Evolutionary conservation across 2,329 filamentous ascomycete genomes (phyloP).

Genomic region (Chrysoporthe austroafricana): DNA sequence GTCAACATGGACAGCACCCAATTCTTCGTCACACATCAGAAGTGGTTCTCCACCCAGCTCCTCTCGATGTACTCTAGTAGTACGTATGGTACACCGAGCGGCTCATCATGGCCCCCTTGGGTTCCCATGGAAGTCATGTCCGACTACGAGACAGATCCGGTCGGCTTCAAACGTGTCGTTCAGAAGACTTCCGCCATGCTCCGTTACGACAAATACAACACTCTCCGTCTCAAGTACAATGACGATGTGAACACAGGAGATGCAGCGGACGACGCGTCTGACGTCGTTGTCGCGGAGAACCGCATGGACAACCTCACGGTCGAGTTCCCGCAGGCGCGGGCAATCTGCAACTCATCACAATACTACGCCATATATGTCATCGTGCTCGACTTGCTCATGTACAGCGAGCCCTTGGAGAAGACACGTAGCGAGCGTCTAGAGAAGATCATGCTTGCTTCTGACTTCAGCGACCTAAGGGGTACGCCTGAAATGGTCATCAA

Average conservation of each 20-base stretch:
- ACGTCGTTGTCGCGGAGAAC: slow-evolving; percentile 64
- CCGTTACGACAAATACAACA: slow-evolving; percentile 98
- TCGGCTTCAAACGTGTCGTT: slow-evolving; percentile 97
- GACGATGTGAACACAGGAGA: slow-evolving; percentile 77
- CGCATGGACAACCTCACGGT: slow-evolving; percentile 97
- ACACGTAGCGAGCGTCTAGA: slow-evolving; percentile 93
- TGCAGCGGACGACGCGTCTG: slow-evolving; percentile 54
- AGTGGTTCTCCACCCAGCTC: slow-evolving; percentile 82
- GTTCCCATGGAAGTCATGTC: slow-evolving; percentile 99
- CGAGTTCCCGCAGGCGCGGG: slow-evolving; percentile 90
- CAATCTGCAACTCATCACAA: slow-evolving; percentile 95
- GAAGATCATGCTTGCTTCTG: slow-evolving; percentile 98
- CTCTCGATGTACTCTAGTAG: slow-evolving; percentile 94
- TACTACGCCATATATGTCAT: slow-evolving; percentile 99
- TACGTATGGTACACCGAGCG: slow-evolving; percentile 82
- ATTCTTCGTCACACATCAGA: slow-evolving; percentile 95
- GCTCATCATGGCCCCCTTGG: slow-evolving; percentile 96
- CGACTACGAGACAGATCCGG: slow-evolving; percentile 89
- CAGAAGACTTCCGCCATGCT: slow-evolving; percentile 95
- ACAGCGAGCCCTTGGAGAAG: slow-evolving; percentile 95
- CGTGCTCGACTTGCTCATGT: slow-evolving; percentile 91
- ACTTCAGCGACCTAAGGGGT: slow-evolving; percentile 95
- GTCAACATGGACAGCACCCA: slow-evolving; percentile 97
- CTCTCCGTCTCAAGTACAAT: slow-evolving; percentile 93
- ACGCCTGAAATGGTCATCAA: slow-evolving; percentile 91